Evolutionary conservation across 306 rosid species (phyloP), one percentile per base, ranked within the genome.

Genomic region (Glycyrrhiza uralensis): DNA sequence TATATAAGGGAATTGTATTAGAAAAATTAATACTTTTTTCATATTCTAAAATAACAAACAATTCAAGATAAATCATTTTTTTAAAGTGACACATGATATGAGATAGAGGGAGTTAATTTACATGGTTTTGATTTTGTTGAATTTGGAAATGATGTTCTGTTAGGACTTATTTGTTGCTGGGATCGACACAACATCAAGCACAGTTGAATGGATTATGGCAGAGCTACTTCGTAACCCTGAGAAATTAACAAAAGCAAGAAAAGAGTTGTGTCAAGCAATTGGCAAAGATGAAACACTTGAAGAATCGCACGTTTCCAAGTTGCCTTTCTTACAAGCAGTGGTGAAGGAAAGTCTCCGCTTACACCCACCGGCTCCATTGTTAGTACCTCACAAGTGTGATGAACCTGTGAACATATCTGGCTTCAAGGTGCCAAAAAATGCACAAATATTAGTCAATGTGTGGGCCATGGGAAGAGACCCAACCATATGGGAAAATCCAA

Each of bases 381-480:
- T 81, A 7, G 3, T 64, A n/a, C 81, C 78, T 1, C 75, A 5
- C 18, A 65, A 39, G 35, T 42, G 80, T 0, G 68, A 50, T 2
- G 33, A 23, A 4, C n/a, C 28, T 7, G 50, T 28, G 1, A 24
- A 23, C 18, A n/a, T 76, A 5, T 1, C 7, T 60, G 74, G 69
- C 14, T 76, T 61, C 8, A 39, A 3, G 0, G 60, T 76, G 14
- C 82, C 71, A 5, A 76, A 71, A 28, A 19, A 76, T 14, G 60
- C 71, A 14, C 75, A 67, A n/a, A 5, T 81, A 1, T 4, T 76
- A 0, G 62, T 76, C 1, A 81, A 81, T 9, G 42, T 39, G 4
- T 81, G 85, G 81, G 75, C 75, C 1, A 76, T 76, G 4, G 81
- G 85, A 29, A 24, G 71, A 44, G 81, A 81, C 3, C 38, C 75